Percentiles rank a stretch among this genome's conserved stretches.
Conservation (phyloP, 306 rosid genomes). For the Pyrus bretschneideri region DNA sequence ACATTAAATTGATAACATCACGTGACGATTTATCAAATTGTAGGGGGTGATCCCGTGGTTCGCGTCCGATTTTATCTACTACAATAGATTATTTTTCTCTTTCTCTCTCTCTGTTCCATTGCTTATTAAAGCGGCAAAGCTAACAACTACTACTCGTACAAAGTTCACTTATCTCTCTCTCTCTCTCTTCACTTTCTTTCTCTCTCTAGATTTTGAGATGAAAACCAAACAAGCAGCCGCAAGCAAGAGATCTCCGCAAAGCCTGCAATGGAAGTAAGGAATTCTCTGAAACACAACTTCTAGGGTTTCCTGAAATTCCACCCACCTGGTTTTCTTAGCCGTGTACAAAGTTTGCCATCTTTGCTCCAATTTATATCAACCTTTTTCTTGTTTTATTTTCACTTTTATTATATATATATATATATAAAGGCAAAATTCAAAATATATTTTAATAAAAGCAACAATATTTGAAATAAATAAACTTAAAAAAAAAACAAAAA, state of each 20-base stretch:
- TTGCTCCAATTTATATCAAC: too few species aligned
- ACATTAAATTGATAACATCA: too few species aligned
- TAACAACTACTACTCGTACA: too few species aligned
- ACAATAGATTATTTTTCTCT: background rate
- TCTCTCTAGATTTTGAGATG: conserved; percentile 36
- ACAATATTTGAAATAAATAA: too few species aligned
- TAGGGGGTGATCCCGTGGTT: conserved; percentile 14
- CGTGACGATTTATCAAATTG: background rate
- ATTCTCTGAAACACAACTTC: conserved; percentile 15
- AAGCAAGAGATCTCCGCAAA: conserved; percentile 59
- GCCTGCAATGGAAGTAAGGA: conserved; percentile 45
- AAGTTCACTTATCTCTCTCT: too few species aligned
- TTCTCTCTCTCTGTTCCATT: too few species aligned
- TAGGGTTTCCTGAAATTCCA: conserved; percentile 21
- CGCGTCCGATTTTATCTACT: conserved; percentile 1
- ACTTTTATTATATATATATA: background rate
- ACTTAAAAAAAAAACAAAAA: too few species aligned
- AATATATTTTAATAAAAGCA: too few species aligned
- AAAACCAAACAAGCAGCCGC: background rate
- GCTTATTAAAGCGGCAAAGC: too few species aligned
- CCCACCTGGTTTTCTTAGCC: conserved; percentile 7
- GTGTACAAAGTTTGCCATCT: too few species aligned
- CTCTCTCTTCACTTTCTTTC: conserved; percentile 3
- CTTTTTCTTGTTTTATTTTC: background rate
- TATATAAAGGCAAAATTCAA: too few species aligned